Percentiles rank a stretch among this genome's conserved stretches.
Evolutionary conservation across 805 yeast genomes (phyloP).

Genomic region (Maudiozyma serrabonitensis): DNA sequence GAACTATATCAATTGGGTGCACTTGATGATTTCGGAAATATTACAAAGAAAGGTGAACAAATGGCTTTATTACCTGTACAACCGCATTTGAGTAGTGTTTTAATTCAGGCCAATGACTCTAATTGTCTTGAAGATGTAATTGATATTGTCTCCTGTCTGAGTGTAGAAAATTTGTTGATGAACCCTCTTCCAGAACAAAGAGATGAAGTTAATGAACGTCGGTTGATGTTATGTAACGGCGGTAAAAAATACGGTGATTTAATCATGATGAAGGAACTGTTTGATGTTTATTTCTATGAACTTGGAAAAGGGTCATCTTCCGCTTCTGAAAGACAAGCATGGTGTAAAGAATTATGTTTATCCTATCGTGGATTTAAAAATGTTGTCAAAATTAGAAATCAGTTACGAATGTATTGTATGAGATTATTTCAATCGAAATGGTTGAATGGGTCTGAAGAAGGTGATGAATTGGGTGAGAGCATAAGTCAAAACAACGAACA

Average conservation of each 20-base stretch:
- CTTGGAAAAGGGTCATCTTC: slow-evolving; percentile 16
- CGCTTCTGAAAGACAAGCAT: slow-evolving; percentile 53
- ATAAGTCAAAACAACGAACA: slow-evolving; percentile 24
- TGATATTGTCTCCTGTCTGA: slow-evolving; percentile 85
- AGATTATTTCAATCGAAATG: slow-evolving; percentile 6
- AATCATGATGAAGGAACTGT: slow-evolving; percentile 68
- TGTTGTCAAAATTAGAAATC: slow-evolving; percentile 65
- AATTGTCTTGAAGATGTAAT: slow-evolving; percentile 56
- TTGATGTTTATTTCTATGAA: slow-evolving; percentile 38
- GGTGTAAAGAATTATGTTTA: slow-evolving; percentile 77
- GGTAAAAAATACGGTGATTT: slow-evolving; percentile 79
- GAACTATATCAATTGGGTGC: slow-evolving; percentile 76
- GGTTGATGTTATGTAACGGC: slow-evolving; percentile 58
- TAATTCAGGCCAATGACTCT: slow-evolving; percentile 54
- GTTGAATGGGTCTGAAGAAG: background rate
- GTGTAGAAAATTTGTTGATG: slow-evolving; percentile 79
- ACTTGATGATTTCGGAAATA: slow-evolving; percentile 59
- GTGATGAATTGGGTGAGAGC: slow-evolving; percentile 5
- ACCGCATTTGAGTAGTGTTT: slow-evolving; percentile 85
- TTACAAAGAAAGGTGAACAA: slow-evolving; percentile 70
- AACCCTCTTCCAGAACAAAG: slow-evolving; percentile 73
- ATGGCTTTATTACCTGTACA: slow-evolving; percentile 86
- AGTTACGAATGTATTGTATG: slow-evolving; percentile 35
- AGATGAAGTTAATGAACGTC: slow-evolving; percentile 72
- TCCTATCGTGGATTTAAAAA: slow-evolving; percentile 73